Evolutionary conservation across 768 basidiomycete genomes (phyloP).

Genomic region (Trametes cubensis): DNA sequence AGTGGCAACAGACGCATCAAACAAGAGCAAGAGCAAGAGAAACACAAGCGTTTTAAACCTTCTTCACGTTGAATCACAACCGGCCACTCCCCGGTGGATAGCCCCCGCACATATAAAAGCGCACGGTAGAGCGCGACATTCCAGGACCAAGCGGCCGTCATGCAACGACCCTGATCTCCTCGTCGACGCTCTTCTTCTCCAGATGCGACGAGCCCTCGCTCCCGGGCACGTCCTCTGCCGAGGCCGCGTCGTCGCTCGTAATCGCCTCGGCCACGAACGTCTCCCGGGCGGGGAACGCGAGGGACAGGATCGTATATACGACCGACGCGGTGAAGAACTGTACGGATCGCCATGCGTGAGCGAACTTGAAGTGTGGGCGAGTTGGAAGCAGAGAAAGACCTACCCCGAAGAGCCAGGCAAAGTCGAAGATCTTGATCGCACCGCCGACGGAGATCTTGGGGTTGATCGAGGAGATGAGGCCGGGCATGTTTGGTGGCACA

Average conservation of each 20-base stretch:
- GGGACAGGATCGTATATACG: slow-evolving; percentile 39
- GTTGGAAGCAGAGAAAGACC: slow-evolving; percentile 29
- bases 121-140: not conserved
- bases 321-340: slow-evolving; percentile 40
- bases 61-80: no score
- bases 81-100: no score
- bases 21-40: not conserved
- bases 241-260: slow-evolving; percentile 20
- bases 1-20: no score
- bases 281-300: slow-evolving; percentile 42
- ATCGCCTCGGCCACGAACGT: slow-evolving; percentile 37
- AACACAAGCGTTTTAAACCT: no score
- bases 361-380: no score
- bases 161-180: slow-evolving; percentile 20
- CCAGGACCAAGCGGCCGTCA: not conserved
- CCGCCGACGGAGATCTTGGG: slow-evolving; percentile 62
- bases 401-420: slow-evolving; percentile 80
- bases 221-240: not conserved
- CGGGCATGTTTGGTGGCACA: slow-evolving; percentile 73
- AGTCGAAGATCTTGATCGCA: slow-evolving; percentile 59
- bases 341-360: not conserved
- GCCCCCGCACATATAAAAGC: no score
- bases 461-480: slow-evolving; percentile 77
- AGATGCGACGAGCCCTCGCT: slow-evolving; percentile 20
- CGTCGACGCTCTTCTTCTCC: slow-evolving; percentile 25